Base-by-base conservation (phyloP, 1,139 yeast genomes). In the Cylindricascospora bacillispora region DNA sequence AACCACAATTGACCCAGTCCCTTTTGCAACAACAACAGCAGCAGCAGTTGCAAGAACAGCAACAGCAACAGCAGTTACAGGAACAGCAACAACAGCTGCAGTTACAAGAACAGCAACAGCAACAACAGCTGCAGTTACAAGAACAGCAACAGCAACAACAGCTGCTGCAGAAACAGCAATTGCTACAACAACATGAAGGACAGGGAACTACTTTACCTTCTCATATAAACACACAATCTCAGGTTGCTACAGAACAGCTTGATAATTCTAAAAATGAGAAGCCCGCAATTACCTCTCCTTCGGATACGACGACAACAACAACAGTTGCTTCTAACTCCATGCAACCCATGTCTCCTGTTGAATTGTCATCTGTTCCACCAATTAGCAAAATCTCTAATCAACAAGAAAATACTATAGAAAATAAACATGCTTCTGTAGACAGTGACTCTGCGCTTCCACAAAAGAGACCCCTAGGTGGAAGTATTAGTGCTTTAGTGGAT, bases 381-480 rank as follows among this genome's bases (percentile, higher is more conserved):
- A n/a, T n/a, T n/a, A n/a, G n/a, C n/a, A n/a, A n/a, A n/a, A n/a
- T n/a, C n/a, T n/a, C n/a, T n/a, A n/a, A n/a, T n/a, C n/a, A n/a
- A n/a, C n/a, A n/a, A n/a, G n/a, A n/a, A n/a, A n/a, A n/a, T n/a
- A n/a, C n/a, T n/a, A n/a, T n/a, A n/a, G n/a, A n/a, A n/a, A n/a
- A n/a, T n/a, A n/a, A n/a, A n/a, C n/a, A n/a, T n/a, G n/a, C n/a
- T n/a, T n/a, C n/a, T n/a, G n/a, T n/a, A n/a, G n/a, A n/a, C n/a
- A n/a, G n/a, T n/a, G n/a, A n/a, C n/a, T 18, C 21, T 18, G 10
- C 7, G 10, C 9, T 19, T 12, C 36, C 38, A 15, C 48, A 45
- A 28, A 48, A 48, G 30, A 47, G 54, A 35, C 37, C 44, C 7
- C 35, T 41, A 31, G 54, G 47, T 27, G 49, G 45, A n/a, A 50